Conservation (phyloP, 768 basidiomycete genomes). For the Pulveroboletus sp. region DNA sequence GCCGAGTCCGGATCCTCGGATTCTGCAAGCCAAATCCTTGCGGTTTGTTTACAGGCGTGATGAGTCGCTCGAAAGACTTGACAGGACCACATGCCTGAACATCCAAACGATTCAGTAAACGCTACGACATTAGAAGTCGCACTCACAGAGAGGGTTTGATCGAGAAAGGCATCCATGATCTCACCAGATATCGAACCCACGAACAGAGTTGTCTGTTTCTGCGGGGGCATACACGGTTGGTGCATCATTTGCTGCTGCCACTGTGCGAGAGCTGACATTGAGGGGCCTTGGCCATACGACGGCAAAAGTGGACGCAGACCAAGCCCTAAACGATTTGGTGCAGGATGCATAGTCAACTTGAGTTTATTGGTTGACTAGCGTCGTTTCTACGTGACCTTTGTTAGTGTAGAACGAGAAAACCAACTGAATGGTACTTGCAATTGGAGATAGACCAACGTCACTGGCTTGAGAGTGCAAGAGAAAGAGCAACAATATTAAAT, state of each 20-base stretch:
- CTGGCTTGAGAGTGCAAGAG: background rate
- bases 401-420: background rate
- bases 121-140: background rate
- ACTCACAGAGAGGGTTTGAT: conserved; percentile 70
- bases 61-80: conserved; percentile 87
- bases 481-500: too few relatives aligned
- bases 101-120: background rate
- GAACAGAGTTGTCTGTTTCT: conserved; percentile 76
- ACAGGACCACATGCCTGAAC: conserved; percentile 85
- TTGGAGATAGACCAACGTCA: background rate
- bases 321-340: conserved; percentile 77
- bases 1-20: conserved; percentile 93
- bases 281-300: conserved; percentile 88
- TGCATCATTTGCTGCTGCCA: conserved; percentile 66
- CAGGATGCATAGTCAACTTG: conserved; percentile 53
- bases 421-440: conserved; percentile 1
- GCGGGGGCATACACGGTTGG: conserved; percentile 66
- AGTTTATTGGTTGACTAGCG: background rate
- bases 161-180: conserved; percentile 80
- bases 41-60: conserved; percentile 89
- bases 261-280: conserved; percentile 87
- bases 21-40: conserved; percentile 98
- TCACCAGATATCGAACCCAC: conserved; percentile 96
- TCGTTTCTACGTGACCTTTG: background rate
- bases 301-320: conserved; percentile 86